A percentile compares a stretch with the other conserved stretches of the same genome.
Conservation (phyloP, 2,329 filamentous ascomycete species). For the Curvularia verruculosa region DNA sequence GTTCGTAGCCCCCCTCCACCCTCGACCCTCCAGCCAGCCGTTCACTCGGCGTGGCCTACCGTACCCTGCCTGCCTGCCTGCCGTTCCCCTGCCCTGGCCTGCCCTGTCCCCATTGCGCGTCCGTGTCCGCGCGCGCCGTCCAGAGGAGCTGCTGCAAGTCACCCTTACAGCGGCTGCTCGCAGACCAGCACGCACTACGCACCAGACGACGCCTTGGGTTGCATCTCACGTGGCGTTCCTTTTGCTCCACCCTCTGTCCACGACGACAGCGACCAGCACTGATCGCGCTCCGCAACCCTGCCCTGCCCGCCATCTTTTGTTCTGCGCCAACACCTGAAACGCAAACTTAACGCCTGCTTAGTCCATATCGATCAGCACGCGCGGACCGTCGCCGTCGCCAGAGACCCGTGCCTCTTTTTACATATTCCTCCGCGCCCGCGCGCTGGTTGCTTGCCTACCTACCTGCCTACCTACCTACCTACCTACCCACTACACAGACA, state of each 20-base stretch:
- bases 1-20: too few species aligned
- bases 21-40: too few species aligned
- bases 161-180: slow-evolving; percentile 33
- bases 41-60: too few species aligned
- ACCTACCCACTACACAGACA: background rate
- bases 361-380: slow-evolving; percentile 16
- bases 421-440: slow-evolving; percentile 6
- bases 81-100: background rate
- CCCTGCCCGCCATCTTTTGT: slow-evolving; percentile 14
- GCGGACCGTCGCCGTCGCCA: slow-evolving; percentile 9
- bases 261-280: slow-evolving; percentile 20
- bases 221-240: slow-evolving; percentile 24
- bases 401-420: slow-evolving; percentile 8
- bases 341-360: slow-evolving; percentile 16
- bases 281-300: slow-evolving; percentile 2
- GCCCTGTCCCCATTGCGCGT: slow-evolving; percentile 3
- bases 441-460: too few species aligned
- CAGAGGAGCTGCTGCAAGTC: slow-evolving; percentile 18
- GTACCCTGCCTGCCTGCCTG: too few species aligned
- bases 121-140: background rate
- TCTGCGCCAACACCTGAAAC: slow-evolving; percentile 14
- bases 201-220: slow-evolving; percentile 11
- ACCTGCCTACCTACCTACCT: background rate
- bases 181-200: slow-evolving; percentile 7
- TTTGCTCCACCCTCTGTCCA: slow-evolving; percentile 20